Evolutionary conservation across 768 basidiomycete genomes (phyloP).

Genomic region (Favolaschia claudopus): DNA sequence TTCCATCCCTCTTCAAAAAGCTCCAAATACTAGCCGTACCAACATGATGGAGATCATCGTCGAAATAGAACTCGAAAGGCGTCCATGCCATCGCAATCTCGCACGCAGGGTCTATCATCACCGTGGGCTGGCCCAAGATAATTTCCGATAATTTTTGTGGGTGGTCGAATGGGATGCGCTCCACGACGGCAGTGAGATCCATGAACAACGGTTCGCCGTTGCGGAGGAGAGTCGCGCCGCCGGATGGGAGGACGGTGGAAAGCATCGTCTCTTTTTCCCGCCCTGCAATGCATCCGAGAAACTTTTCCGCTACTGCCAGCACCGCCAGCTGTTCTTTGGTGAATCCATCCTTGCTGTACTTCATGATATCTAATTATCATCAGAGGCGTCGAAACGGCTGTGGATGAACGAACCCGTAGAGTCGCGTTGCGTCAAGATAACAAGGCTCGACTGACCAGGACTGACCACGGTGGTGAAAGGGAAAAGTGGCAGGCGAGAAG

Average conservation of each 20-base stretch:
- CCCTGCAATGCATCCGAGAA: slow-evolving; percentile 9
- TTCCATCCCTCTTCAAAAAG: slow-evolving; percentile 19
- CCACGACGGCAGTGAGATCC: slow-evolving; percentile 19
- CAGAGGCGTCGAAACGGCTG: too few relatives aligned
- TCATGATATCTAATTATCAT: too few relatives aligned
- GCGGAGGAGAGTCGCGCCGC: slow-evolving; percentile 23
- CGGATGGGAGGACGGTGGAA: slow-evolving; percentile 15
- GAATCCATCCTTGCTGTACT: slow-evolving; percentile 17
- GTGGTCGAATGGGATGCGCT: slow-evolving; percentile 25
- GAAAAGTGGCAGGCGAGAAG: too few relatives aligned
- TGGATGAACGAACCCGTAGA: too few relatives aligned
- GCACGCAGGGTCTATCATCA: slow-evolving; percentile 15
- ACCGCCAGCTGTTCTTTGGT: slow-evolving; percentile 17
- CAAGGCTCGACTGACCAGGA: too few relatives aligned
- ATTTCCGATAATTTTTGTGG: slow-evolving; percentile 13
- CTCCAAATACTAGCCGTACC: slow-evolving; percentile 27
- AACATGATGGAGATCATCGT: slow-evolving; percentile 17
- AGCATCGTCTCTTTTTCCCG: slow-evolving; percentile 21
- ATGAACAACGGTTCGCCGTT: slow-evolving; percentile 20
- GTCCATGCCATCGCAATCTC: slow-evolving; percentile 29
- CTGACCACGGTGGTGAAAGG: too few relatives aligned
- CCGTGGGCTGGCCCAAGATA: slow-evolving; percentile 10
- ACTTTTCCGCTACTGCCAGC: slow-evolving; percentile 20
- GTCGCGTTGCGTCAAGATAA: too few relatives aligned
- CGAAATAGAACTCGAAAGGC: slow-evolving; percentile 24